Base-by-base conservation (phyloP, 139 green algal species). In the Chlamydomonas sp. region DNA sequence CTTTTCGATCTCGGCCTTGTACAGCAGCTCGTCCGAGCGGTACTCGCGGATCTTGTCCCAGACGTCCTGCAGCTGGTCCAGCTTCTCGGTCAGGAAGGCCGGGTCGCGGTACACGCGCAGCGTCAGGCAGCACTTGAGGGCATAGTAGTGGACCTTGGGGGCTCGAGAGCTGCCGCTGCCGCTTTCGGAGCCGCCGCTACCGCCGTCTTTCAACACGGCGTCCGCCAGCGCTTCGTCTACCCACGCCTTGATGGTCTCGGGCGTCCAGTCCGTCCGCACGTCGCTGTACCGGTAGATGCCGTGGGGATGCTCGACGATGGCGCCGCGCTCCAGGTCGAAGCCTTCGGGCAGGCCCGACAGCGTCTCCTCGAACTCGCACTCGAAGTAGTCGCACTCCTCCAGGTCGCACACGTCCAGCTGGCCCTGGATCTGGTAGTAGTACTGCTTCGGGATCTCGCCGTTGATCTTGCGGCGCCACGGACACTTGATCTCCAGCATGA, bases 401-500 rank as follows among this genome's bases (percentile, higher is more conserved):
- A 77, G 57, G n/a, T 37, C 72, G 26, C 49, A 67, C 5, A 71
- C 65, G 2, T 60, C 72, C 36, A 77, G 39, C 57, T 77, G 72
- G 28, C 3, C 54, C 31, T 77, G 72, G 38, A 77, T 68, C 65
- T 77, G 72, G 1, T 58, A 72, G 10, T 36, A 58, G 72, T 77
- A 77, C 58, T 71, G 54, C 36, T 28, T 2, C 2, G 72, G 64
- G 1, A 77, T 39, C 2, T 64, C 38, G 31, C 65, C 65, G 1
- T 48, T 60, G 38, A 72, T 68, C 36, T 65, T 39, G 2, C 72
- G 64, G 1, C 35, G 35, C 1, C 8, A 77, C 28, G 72, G 72
- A 24, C 72, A 77, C 64, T 77, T 77, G 72, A 77, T 77, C 57
- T 77, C 72, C 5, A 77, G 16, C 72, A 77, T 77, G 38, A 77